These are phyloP conservation scores for Colletotrichum sp. DNA, from an alignment of 2,329 filamentous ascomycete species.

Conservation along the genomic window DNA sequence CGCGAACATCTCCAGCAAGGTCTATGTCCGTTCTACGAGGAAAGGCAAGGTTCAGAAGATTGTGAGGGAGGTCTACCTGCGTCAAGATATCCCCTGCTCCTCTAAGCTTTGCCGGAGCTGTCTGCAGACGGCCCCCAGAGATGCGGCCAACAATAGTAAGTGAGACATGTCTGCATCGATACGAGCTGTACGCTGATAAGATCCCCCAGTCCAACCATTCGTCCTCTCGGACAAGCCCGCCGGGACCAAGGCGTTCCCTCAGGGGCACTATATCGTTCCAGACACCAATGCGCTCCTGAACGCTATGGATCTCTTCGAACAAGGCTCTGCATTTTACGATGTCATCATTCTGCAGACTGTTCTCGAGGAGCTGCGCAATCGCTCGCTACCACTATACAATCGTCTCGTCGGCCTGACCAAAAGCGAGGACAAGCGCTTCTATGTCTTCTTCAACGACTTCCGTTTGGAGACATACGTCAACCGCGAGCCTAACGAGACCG, in stretches of 20 bases:
- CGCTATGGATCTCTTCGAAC: conserved; percentile 97
- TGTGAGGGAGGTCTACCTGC: conserved; percentile 92
- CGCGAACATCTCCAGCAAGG: conserved; percentile 89
- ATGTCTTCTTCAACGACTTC: conserved; percentile 99
- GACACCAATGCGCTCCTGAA: conserved; percentile 96
- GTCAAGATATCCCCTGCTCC: conserved; percentile 96
- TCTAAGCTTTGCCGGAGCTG: conserved; percentile 86
- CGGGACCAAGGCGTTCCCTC: conserved; percentile 79
- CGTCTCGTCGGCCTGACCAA: conserved; percentile 88
- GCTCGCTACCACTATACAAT: conserved; percentile 93
- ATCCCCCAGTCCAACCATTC: conserved; percentile 71
- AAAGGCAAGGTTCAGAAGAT: conserved; percentile 99
- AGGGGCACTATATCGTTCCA: conserved; percentile 92
- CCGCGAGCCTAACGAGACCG: conserved; percentile 77
- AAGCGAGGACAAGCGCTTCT: conserved; percentile 96
- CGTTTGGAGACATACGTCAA: conserved; percentile 87
- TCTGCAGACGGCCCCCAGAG: conserved; percentile 74
- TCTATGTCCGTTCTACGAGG: conserved; percentile 92
- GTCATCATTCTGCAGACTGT: conserved; percentile 97
- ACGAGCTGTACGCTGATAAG: neutral
- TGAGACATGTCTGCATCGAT: neutral
- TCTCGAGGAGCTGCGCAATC: conserved; percentile 92
- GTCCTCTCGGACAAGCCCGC: conserved; percentile 89
- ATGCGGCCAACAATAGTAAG: conserved; percentile 79
- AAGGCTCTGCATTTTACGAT: conserved; percentile 90